Evolutionary conservation across 208 protist genomes (phyloP), one percentile per base, ranked within the genome.

Genomic region (Crithidia expoeki): DNA sequence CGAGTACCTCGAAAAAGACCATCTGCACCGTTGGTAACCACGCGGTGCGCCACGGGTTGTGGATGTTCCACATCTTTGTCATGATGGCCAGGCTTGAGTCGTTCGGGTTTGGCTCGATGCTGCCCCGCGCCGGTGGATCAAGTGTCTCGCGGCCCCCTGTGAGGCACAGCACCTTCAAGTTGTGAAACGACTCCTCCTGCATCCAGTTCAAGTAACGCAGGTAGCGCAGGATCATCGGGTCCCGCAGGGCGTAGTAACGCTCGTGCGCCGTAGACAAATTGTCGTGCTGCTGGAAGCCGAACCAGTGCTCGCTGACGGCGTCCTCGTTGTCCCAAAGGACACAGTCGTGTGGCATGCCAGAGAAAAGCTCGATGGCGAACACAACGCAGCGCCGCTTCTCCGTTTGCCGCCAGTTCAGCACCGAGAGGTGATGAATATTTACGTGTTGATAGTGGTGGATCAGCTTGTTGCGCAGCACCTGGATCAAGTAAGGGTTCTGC

Each of bases 101-200:
- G n/a, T 73, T 32, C 59, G 72, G 58, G 40, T 90, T 74, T 21
- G 86, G 80, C 47, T 91, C 83, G 58, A 93, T 72, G 71, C 82
- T 80, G 46, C 72, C 69, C 38, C 79, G 86, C 32, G 47, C 72
- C 32, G 85, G 80, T 14, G 81, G 74, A 60, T 94, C 88, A n/a
- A 95, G 75, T 9, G 80, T 94, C 46, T 91, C 86, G 25, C 86
- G 78, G 47, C 90, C 90, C 28, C 67, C 90, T 0, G 90, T 96
- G 12, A 90, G 61, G 72, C 90, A 94, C 34, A 96, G 79, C 23
- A 96, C 86, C 71, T 94, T 90, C 12, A 96, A 63, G 46, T 78
- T 85, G 75, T 96, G 86, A 44, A 92, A 93, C 7, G 82, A 92
- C 67, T 94, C 88, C 83, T 96, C 90, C 72, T 94, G 88, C 78